Percentiles rank a stretch among this genome's conserved stretches.
These are phyloP conservation scores for Fusarium algeriense DNA, from an alignment of 2,329 filamentous ascomycete species.

Conservation along the genomic window DNA sequence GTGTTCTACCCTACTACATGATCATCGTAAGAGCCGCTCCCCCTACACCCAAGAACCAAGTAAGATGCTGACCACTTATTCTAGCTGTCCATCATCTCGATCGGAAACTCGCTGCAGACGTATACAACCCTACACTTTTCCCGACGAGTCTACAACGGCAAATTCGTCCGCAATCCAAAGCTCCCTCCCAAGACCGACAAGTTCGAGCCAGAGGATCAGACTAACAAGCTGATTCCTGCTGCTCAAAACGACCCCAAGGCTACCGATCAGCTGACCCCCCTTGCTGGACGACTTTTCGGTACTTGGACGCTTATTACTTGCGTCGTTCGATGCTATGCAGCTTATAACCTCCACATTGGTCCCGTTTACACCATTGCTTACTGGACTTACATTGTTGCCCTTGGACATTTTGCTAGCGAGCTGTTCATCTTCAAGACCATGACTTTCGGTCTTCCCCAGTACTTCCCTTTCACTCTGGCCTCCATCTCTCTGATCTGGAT, in stretches of 20 bases:
- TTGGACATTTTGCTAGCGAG: conserved; percentile 83
- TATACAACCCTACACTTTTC: conserved; percentile 85
- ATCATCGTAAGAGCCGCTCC: conserved; percentile 59
- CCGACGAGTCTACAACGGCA: conserved; percentile 84
- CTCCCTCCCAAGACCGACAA: conserved; percentile 56
- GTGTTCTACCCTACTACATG: conserved; percentile 70
- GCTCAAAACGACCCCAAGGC: conserved; percentile 60
- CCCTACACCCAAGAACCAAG: background rate
- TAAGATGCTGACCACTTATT: conserved; percentile 29
- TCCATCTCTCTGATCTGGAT: conserved; percentile 70
- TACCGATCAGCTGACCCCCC: conserved; percentile 75
- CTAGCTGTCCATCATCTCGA: conserved; percentile 84
- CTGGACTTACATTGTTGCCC: conserved; percentile 84
- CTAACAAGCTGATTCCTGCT: conserved; percentile 63
- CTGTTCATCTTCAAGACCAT: conserved; percentile 83
- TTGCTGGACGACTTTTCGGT: conserved; percentile 84
- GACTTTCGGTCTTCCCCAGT: conserved; percentile 68
- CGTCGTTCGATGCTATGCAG: conserved; percentile 83
- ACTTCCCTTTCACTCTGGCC: conserved; percentile 67
- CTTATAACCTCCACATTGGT: conserved; percentile 81
- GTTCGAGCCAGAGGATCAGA: conserved; percentile 65
- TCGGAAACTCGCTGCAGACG: conserved; percentile 87
- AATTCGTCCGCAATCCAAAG: conserved; percentile 65
- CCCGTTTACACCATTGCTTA: conserved; percentile 83
- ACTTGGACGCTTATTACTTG: conserved; percentile 87